Percentiles rank a stretch among this genome's conserved stretches.
Evolutionary conservation across 768 basidiomycete species (phyloP).

Genomic region (Naganishia onofrii): DNA sequence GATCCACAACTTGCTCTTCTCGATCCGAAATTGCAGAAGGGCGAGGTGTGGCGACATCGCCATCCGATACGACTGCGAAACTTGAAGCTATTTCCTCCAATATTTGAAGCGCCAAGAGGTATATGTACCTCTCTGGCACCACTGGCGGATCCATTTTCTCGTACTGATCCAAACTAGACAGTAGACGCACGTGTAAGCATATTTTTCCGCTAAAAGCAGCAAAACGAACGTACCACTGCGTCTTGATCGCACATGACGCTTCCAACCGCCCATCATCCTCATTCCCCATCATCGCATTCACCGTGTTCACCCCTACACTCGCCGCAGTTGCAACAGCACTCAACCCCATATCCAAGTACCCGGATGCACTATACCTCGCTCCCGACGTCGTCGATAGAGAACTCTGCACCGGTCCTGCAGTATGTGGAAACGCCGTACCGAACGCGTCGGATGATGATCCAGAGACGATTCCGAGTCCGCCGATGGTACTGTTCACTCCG

Average conservation of each 20-base stretch:
- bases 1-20: slow-evolving; percentile 45
- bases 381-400: not conserved
- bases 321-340: slow-evolving; percentile 81
- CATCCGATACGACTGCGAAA: not conserved
- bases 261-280: slow-evolving; percentile 70
- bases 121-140: slow-evolving; percentile 90
- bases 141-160: slow-evolving; percentile 94
- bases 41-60: not conserved
- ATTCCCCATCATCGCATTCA: slow-evolving; percentile 78
- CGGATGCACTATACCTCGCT: slow-evolving; percentile 10
- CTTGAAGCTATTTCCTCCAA: slow-evolving; percentile 72
- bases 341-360: slow-evolving; percentile 48
- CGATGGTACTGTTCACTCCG: slow-evolving; percentile 73
- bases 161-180: slow-evolving; percentile 84
- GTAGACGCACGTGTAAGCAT: slow-evolving; percentile 23
- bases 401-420: slow-evolving; percentile 22
- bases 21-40: slow-evolving; percentile 53
- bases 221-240: slow-evolving; percentile 70
- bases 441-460: slow-evolving; percentile 1
- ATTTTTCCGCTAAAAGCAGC: not conserved
- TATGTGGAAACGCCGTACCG: slow-evolving; percentile 18
- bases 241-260: slow-evolving; percentile 70
- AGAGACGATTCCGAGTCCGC: slow-evolving; percentile 66
- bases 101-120: slow-evolving; percentile 85
- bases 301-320: slow-evolving; percentile 75